phyloP scores from a whole-genome alignment of 2,329 filamentous ascomycete genomes.

The Alternaria ventricosa region DNA sequence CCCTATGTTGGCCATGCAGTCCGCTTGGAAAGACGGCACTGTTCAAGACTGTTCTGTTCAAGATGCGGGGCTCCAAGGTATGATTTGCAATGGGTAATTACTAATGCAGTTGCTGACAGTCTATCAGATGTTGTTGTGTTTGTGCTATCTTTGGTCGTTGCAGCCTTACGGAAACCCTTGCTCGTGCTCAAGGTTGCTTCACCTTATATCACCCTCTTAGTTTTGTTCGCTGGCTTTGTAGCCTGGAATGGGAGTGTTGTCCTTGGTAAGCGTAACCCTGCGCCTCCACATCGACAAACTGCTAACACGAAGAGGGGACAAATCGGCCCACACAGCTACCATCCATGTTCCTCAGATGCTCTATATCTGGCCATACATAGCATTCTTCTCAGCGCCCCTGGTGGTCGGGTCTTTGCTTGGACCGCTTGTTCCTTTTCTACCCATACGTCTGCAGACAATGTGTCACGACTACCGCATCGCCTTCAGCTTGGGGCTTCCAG shows the following conservation, averaged over 20 bases:
- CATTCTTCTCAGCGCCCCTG: slow-evolving; percentile 87
- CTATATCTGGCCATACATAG: slow-evolving; percentile 89
- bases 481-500: slow-evolving; percentile 10
- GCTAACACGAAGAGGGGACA: slow-evolving; percentile 70
- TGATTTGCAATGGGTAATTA: neutral
- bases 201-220: slow-evolving; percentile 68
- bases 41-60: slow-evolving; percentile 32
- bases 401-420: slow-evolving; percentile 64
- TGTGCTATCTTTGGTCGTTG: slow-evolving; percentile 68
- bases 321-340: slow-evolving; percentile 89
- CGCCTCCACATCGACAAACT: neutral
- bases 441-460: slow-evolving; percentile 16
- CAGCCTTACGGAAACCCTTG: slow-evolving; percentile 55
- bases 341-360: slow-evolving; percentile 91
- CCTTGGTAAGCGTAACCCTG: slow-evolving; percentile 64
- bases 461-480: slow-evolving; percentile 10
- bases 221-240: slow-evolving; percentile 76
- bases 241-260: slow-evolving; percentile 91
- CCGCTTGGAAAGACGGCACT: slow-evolving; percentile 30
- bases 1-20: slow-evolving; percentile 7
- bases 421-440: slow-evolving; percentile 35
- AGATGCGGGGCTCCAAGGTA: slow-evolving; percentile 35
- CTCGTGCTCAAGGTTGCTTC: slow-evolving; percentile 49
- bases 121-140: slow-evolving; percentile 33
- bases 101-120: slow-evolving; percentile 2